phyloP scores from a whole-genome alignment of 805 yeast genomes.

The Candida koratica region DNA sequence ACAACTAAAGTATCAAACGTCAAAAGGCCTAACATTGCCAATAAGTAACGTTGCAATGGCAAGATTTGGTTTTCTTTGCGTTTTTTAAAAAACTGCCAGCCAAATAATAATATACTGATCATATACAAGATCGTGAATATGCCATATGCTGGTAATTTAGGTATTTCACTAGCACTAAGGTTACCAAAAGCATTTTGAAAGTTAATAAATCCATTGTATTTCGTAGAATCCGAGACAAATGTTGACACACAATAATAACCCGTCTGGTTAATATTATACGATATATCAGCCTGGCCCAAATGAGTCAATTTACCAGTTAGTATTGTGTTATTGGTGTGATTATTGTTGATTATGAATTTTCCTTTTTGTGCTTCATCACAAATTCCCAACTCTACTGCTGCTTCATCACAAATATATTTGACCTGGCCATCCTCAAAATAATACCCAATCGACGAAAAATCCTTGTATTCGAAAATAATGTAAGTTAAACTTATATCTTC shows the following conservation, averaged over 20 bases:
- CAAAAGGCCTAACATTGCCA: slow-evolving; percentile 79
- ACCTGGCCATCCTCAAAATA: slow-evolving; percentile 36
- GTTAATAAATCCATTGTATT: slow-evolving; percentile 64
- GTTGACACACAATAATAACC: slow-evolving; percentile 93
- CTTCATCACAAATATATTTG: slow-evolving; percentile 69
- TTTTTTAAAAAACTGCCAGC: slow-evolving; percentile 80
- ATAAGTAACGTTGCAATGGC: slow-evolving; percentile 85
- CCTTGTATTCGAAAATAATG: slow-evolving; percentile 80
- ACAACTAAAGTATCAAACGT: slow-evolving; percentile 80
- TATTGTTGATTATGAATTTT: slow-evolving; percentile 53
- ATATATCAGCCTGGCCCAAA: slow-evolving; percentile 56
- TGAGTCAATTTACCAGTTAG: slow-evolving; percentile 52
- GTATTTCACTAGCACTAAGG: slow-evolving; percentile 84
- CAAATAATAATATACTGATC: slow-evolving; percentile 74
- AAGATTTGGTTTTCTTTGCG: slow-evolving; percentile 70
- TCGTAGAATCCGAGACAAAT: slow-evolving; percentile 38
- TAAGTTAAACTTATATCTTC: slow-evolving; percentile 51
- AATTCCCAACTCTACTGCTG: slow-evolving; percentile 49
- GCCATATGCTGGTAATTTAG: slow-evolving; percentile 87
- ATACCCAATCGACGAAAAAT: slow-evolving; percentile 65
- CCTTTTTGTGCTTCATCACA: slow-evolving; percentile 59
- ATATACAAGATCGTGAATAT: slow-evolving; percentile 79
- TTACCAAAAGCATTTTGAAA: slow-evolving; percentile 93
- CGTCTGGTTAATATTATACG: slow-evolving; percentile 65
- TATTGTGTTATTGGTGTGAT: slow-evolving; percentile 50